Percentiles rank a stretch among this genome's conserved stretches.
phyloP scores from a whole-genome alignment of 768 basidiomycete genomes.

The Naganishia randhawae region DNA sequence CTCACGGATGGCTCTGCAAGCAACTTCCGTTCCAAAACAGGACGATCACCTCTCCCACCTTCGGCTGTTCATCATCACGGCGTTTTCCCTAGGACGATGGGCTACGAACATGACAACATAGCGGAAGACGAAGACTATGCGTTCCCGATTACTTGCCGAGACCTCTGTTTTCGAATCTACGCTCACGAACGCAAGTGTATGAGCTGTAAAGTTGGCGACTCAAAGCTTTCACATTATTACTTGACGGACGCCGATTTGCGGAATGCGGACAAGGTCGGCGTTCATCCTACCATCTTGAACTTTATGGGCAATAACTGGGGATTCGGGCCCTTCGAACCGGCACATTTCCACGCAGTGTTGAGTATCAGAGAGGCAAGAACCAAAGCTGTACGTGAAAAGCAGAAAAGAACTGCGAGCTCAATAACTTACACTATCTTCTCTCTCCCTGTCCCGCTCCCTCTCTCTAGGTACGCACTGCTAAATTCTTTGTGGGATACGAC shows the following conservation, averaged over 20 bases:
- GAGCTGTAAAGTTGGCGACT: conserved; percentile 26
- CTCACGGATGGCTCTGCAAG: too few species aligned
- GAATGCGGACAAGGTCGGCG: conserved; percentile 1
- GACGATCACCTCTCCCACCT: not conserved
- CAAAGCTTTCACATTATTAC: conserved; percentile 27
- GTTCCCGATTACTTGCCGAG: conserved; percentile 11
- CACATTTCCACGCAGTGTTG: conserved; percentile 19
- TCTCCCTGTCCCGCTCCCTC: not conserved
- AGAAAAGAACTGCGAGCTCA: not conserved
- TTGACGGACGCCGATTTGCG: conserved; percentile 21
- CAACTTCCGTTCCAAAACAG: too few species aligned
- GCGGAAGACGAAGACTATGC: not conserved
- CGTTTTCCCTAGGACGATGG: not conserved
- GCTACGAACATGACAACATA: not conserved
- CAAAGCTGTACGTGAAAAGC: conserved; percentile 1
- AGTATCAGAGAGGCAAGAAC: conserved; percentile 10
- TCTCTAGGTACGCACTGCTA: conserved; percentile 25
- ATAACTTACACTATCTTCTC: not conserved
- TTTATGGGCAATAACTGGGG: conserved; percentile 24
- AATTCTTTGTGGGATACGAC: conserved; percentile 27
- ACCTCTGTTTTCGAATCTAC: conserved; percentile 24
- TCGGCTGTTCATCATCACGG: conserved; percentile 1
- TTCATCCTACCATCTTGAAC: conserved; percentile 6
- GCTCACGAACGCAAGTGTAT: conserved; percentile 25
- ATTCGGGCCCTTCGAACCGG: conserved; percentile 4